Evolutionary conservation across 2,329 filamentous ascomycete species (phyloP).

Genomic region (Biscogniauxia mediterranea): DNA sequence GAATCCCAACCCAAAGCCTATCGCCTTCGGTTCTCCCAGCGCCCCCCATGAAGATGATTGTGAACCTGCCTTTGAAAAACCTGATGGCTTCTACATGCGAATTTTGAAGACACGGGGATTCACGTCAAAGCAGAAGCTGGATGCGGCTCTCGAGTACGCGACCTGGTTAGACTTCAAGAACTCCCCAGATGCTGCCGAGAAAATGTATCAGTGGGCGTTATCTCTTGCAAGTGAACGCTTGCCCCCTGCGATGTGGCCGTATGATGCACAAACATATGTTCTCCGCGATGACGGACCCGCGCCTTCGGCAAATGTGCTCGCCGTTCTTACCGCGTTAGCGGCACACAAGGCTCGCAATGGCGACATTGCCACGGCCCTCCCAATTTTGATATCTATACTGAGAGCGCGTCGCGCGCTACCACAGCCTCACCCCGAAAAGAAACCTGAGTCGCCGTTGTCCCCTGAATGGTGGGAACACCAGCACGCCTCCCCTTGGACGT

Average conservation of each 20-base stretch:
- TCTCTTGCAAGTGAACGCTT: slow-evolving; percentile 63
- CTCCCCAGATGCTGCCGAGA: slow-evolving; percentile 60
- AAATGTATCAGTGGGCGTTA: slow-evolving; percentile 74
- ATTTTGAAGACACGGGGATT: slow-evolving; percentile 81
- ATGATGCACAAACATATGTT: slow-evolving; percentile 63
- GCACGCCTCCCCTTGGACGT: slow-evolving; percentile 19
- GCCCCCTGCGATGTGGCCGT: slow-evolving; percentile 36
- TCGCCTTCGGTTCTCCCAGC: slow-evolving; percentile 60
- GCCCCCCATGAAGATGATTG: slow-evolving; percentile 76
- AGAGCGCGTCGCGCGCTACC: slow-evolving; percentile 67
- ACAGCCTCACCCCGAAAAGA: slow-evolving; percentile 11
- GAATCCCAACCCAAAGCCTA: slow-evolving; percentile 75
- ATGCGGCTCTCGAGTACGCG: slow-evolving; percentile 79
- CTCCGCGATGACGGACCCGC: slow-evolving; percentile 57
- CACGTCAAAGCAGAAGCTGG: slow-evolving; percentile 71
- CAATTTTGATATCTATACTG: slow-evolving; percentile 82
- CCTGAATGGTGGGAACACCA: slow-evolving; percentile 1
- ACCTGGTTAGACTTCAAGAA: slow-evolving; percentile 82
- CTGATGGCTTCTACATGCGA: slow-evolving; percentile 77
- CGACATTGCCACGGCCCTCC: slow-evolving; percentile 67
- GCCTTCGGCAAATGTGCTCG: slow-evolving; percentile 72
- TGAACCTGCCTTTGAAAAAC: slow-evolving; percentile 63
- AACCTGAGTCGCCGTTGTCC: slow-evolving; percentile 7
- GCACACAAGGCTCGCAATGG: slow-evolving; percentile 72
- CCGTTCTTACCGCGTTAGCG: slow-evolving; percentile 72